These are phyloP conservation scores for Calocybe gangraenosa DNA, from an alignment of 768 basidiomycete species.

Conservation along the genomic window DNA sequence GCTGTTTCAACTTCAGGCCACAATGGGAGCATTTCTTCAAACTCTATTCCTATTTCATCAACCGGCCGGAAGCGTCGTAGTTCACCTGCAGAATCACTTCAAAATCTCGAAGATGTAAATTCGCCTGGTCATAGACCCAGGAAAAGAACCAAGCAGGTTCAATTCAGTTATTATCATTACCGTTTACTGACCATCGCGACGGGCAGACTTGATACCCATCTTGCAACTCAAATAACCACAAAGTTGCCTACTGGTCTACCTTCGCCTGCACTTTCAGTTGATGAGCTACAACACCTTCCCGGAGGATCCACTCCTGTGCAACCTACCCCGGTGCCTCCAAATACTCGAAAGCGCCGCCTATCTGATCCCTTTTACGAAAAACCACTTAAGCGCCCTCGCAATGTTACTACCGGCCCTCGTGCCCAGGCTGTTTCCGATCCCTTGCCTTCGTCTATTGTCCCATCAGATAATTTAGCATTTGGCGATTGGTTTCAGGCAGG, in stretches of 20 bases:
- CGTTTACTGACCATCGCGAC: not conserved
- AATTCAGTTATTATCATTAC: not conserved
- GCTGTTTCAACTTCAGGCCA: not conserved
- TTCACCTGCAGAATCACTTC: not conserved
- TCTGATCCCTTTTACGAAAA: too few species aligned
- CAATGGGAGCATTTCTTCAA: not conserved
- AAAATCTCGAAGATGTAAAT: not conserved
- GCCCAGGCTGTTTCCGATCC: conserved; percentile 22
- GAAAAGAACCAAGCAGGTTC: conserved; percentile 17
- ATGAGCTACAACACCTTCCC: not conserved
- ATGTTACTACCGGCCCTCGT: too few species aligned
- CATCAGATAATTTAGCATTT: conserved; percentile 17
- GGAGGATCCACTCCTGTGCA: not conserved
- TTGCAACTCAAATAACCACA: not conserved
- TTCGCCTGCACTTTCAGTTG: conserved; percentile 12
- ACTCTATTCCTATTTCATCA: not conserved
- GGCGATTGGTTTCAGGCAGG: conserved; percentile 32
- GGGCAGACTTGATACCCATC: not conserved
- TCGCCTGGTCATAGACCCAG: not conserved
- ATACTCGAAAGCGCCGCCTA: conserved; percentile 15
- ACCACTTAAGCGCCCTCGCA: too few species aligned
- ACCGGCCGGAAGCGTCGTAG: conserved; percentile 14
- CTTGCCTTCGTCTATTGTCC: conserved; percentile 15
- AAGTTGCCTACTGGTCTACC: not conserved
- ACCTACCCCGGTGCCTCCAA: not conserved